Evolutionary conservation across 495 filamentous ascomycete species (phyloP), one percentile per base, ranked within the genome.

Genomic region (Corynascus novoguineensis): DNA sequence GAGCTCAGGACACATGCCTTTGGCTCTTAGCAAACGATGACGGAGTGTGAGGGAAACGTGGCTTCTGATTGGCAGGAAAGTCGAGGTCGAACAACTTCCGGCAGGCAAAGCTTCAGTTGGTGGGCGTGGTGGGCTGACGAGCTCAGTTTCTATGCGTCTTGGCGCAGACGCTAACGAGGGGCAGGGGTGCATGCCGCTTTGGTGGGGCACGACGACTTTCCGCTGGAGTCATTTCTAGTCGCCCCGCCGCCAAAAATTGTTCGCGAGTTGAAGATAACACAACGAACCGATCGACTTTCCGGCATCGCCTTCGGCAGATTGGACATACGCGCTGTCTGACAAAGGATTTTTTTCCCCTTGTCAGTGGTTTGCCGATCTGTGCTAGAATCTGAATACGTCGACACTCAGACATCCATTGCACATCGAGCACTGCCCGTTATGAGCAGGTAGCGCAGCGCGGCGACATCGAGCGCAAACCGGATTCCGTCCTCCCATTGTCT

Each of bases 191-290:
- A 28, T 44, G 21, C 38, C 50, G 37, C 41, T 37, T 17, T 63
- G 57, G 60, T 63, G 60, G 60, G 60, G 60, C 47, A 59, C 54
- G 55, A 52, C 37, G 41, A n/a, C n/a, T n/a, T 14, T 31, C 17
- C 7, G 40, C 25, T 51, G 60, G 57, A 49, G 48, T 60, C 48
- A 56, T 25, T 44, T 28, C 5, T 15, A 11, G 24, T 44, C 21
- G 57, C 57, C 60, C 60, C 60, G 60, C 60, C 56, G 37, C 25
- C 55, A 45, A 59, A 60, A 53, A 35, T 57, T 42, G 44, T 53
- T 46, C 32, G 48, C 32, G 48, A 50, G 17, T 10, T 40, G 3
- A 27, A 27, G 21, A 49, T 1, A 49, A n/a, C 17, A 19, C 27
- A 1, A 2, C 25, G 45, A 9, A 4, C 4, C 45, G n/a, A 48